phyloP scores from a whole-genome alignment of 257 asterid genomes.

The Gynochthodes officinalis region DNA sequence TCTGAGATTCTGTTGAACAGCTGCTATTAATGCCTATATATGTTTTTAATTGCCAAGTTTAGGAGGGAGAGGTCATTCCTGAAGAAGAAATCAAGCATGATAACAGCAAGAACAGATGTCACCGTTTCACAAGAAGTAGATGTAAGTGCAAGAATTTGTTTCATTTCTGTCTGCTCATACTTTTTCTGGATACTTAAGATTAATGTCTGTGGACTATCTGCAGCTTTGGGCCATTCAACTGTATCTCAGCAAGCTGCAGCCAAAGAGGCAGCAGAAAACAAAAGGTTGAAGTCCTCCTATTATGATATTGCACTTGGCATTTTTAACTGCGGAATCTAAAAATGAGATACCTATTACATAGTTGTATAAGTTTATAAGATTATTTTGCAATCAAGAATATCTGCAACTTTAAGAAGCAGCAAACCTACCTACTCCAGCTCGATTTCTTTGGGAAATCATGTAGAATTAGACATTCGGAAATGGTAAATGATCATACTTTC shows the following conservation, averaged over 20 bases:
- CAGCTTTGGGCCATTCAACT: slow-evolving; percentile 66
- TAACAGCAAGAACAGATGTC: slow-evolving; percentile 34
- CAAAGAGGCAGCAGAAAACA: slow-evolving; percentile 52
- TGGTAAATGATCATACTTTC: neutral
- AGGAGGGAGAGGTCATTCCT: slow-evolving; percentile 28
- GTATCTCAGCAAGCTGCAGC: slow-evolving; percentile 34
- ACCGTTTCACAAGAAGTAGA: slow-evolving; percentile 56
- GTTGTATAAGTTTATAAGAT: neutral
- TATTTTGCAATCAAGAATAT: neutral
- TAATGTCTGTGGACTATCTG: slow-evolving; percentile 16
- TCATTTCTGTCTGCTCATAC: neutral
- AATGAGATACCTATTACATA: neutral
- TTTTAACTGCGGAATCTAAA: neutral
- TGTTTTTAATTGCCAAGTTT: neutral
- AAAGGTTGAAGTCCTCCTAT: slow-evolving; percentile 43
- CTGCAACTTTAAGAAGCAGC: neutral
- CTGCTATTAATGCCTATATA: neutral
- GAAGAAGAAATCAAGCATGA: slow-evolving; percentile 31
- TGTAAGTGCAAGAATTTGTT: slow-evolving; percentile 39
- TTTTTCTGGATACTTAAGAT: neutral
- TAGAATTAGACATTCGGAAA: neutral
- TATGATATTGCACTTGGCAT: neutral
- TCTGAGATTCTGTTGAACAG: neutral
- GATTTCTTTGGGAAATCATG: neutral
- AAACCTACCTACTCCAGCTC: no score